Evolutionary conservation across 257 asterid species (phyloP), one percentile per base, ranked within the genome.

Genomic region (Thymus mandschuricus): DNA sequence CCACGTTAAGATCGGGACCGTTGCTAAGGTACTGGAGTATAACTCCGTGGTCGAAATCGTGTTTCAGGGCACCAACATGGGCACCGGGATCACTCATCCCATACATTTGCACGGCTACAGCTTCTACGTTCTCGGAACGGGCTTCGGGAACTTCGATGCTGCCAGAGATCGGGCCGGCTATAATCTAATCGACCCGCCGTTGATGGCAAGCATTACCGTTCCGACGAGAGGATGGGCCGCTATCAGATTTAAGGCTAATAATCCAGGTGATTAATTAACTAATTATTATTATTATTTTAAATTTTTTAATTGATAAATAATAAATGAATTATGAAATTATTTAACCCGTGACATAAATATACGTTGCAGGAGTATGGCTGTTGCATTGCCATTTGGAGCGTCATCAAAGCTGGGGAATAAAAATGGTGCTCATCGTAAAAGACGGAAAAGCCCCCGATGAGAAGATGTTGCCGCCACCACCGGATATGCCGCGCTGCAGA

Each of bases 121-220:
- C 21, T 21, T 21, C 21, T 21, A 21, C 21, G 21, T 21, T 21
- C 21, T 8, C 15, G 95, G 95, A 0, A 65, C 68, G 64, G 91
- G 88, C 2, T 1, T 82, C 8, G 95, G 95, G 0, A 88, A 83
- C 52, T 88, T 88, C 34, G 55, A 87, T 21, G 21, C 21, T 21
- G 21, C n/a, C 60, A 29, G 2, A 15, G 7, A 87, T 10, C 88
- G 88, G 1, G 21, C 33, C 52, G 78, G 35, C 0, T 87, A 81
- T 34, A 87, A 87, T 60, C 83, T 87, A 3, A 81, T 81, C 35
- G 90, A 87, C 64, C 92, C 90, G 68, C 90, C 92, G 0, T 30
- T 67, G 2, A 69, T 67, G 73, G 82, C 85, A 3, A 87, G 87
- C 0, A 74, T 87, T 11, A 82, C 88, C 0, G 85, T 87, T 11